These are phyloP conservation scores for Zymoseptoria crescenta DNA, from an alignment of 2,329 filamentous ascomycete species.

Conservation along the genomic window DNA sequence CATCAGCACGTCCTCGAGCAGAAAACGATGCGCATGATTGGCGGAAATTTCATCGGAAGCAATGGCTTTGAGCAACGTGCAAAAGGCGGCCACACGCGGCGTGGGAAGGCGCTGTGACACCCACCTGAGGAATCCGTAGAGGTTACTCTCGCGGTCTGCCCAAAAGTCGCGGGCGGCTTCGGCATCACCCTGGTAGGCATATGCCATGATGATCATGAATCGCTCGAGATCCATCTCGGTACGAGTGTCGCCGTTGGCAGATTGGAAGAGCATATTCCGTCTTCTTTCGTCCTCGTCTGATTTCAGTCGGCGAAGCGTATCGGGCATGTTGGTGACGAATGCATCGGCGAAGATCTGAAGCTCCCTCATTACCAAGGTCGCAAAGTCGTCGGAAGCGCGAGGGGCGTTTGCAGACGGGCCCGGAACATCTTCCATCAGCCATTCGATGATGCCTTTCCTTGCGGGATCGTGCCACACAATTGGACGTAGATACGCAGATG, in stretches of 20 bases:
- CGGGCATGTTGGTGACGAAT: conserved; percentile 91
- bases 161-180: conserved; percentile 86
- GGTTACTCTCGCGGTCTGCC: conserved; percentile 83
- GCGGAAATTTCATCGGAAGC: conserved; percentile 77
- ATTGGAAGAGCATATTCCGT: conserved; percentile 37
- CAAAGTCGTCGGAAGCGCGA: conserved; percentile 65
- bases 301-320: conserved; percentile 77
- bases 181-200: conserved; percentile 76
- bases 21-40: conserved; percentile 75
- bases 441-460: conserved; percentile 70
- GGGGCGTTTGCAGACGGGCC: conserved; percentile 57
- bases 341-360: conserved; percentile 83
- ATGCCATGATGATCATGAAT: conserved; percentile 86
- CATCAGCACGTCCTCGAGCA: conserved; percentile 70
- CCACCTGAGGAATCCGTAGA: conserved; percentile 94
- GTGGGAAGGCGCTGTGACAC: conserved; percentile 92
- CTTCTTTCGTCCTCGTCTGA: conserved; percentile 85
- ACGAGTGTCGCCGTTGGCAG: conserved; percentile 23
- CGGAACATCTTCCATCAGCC: conserved; percentile 73
- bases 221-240: conserved; percentile 62
- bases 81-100: conserved; percentile 91
- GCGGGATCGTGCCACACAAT: conserved; percentile 84
- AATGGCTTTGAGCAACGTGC: conserved; percentile 87
- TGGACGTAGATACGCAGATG: conserved; percentile 72
- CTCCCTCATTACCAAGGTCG: conserved; percentile 65